A percentile compares a stretch with the other conserved stretches of the same genome.
Conservation (phyloP, 257 asterid species). For the Plectranthus barbatus region DNA sequence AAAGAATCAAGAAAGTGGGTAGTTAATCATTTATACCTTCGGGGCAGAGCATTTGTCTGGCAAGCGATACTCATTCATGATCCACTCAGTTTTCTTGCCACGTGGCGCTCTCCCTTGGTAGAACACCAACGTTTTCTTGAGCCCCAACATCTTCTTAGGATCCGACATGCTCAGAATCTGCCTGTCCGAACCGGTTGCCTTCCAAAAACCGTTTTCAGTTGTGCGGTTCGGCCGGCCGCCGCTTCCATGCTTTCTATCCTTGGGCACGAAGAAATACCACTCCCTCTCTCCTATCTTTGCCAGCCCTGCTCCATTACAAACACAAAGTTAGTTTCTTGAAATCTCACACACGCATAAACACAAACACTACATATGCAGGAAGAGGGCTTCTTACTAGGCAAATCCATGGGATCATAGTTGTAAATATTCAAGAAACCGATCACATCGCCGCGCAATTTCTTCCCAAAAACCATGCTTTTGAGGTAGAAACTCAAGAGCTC, state of each 20-base stretch:
- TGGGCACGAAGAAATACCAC: slow-evolving; percentile 69
- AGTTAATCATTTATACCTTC: slow-evolving; percentile 19
- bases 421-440: slow-evolving; percentile 65
- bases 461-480: slow-evolving; percentile 30
- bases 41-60: slow-evolving; percentile 38
- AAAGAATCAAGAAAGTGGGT: too few relatives aligned
- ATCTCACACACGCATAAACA: not conserved
- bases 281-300: slow-evolving; percentile 72
- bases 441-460: slow-evolving; percentile 32
- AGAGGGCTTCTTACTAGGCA: slow-evolving; percentile 82
- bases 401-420: slow-evolving; percentile 54
- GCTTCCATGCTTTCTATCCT: slow-evolving; percentile 60
- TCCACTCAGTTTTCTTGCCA: slow-evolving; percentile 73
- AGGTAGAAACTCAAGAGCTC: slow-evolving; percentile 68
- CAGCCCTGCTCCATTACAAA: slow-evolving; percentile 28
- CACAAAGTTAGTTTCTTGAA: not conserved
- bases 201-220: slow-evolving; percentile 68
- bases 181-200: slow-evolving; percentile 82
- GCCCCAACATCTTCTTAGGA: slow-evolving; percentile 40
- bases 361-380: too few relatives aligned
- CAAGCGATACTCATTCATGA: slow-evolving; percentile 76
- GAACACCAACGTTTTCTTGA: slow-evolving; percentile 66
- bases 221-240: slow-evolving; percentile 74
- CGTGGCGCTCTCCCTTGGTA: slow-evolving; percentile 77
- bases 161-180: slow-evolving; percentile 35